Percentiles rank a stretch among this genome's conserved stretches.
These are phyloP conservation scores for Diaporthe velutina DNA, from an alignment of 2,329 filamentous ascomycete species.

Conservation along the genomic window DNA sequence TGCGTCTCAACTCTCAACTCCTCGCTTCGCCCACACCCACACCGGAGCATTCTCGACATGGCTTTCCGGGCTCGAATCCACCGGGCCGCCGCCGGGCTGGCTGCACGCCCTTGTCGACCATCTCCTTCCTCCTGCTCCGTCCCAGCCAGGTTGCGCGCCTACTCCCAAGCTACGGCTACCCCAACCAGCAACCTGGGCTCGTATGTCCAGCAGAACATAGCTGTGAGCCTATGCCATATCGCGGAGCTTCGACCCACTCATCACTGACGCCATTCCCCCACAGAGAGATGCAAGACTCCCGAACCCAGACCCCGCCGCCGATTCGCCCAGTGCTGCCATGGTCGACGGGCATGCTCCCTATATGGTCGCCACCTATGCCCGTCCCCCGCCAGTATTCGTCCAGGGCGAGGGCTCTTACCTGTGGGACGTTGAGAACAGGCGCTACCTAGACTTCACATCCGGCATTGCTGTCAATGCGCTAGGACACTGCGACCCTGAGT, in stretches of 20 bases:
- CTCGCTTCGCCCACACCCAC: no score
- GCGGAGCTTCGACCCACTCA: neutral
- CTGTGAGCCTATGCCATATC: constrained; percentile 45
- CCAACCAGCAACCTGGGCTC: constrained; percentile 52
- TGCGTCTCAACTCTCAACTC: no score
- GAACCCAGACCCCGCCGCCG: constrained; percentile 79
- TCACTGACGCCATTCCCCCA: constrained; percentile 23
- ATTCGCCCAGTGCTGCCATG: constrained; percentile 81
- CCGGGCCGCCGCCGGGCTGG: constrained; percentile 34
- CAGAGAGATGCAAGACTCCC: constrained; percentile 57
- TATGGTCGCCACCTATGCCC: constrained; percentile 96
- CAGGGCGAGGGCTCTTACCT: constrained; percentile 89
- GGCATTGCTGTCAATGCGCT: constrained; percentile 96
- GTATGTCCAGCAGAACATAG: constrained; percentile 50
- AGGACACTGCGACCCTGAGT: constrained; percentile 88
- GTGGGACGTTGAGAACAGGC: constrained; percentile 89
- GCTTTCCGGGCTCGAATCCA: constrained; percentile 38
- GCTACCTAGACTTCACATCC: constrained; percentile 94
- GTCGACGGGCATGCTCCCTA: constrained; percentile 83
- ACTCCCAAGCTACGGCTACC: constrained; percentile 52
- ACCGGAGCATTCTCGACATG: constrained; percentile 18
- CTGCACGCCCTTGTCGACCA: constrained; percentile 35
- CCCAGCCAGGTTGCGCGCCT: constrained; percentile 43
- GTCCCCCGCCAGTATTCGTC: constrained; percentile 90
- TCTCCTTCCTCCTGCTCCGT: neutral